Evolutionary conservation across 2,329 filamentous ascomycete genomes (phyloP), one percentile per base, ranked within the genome.

Genomic region (Hypoxylon sp.): DNA sequence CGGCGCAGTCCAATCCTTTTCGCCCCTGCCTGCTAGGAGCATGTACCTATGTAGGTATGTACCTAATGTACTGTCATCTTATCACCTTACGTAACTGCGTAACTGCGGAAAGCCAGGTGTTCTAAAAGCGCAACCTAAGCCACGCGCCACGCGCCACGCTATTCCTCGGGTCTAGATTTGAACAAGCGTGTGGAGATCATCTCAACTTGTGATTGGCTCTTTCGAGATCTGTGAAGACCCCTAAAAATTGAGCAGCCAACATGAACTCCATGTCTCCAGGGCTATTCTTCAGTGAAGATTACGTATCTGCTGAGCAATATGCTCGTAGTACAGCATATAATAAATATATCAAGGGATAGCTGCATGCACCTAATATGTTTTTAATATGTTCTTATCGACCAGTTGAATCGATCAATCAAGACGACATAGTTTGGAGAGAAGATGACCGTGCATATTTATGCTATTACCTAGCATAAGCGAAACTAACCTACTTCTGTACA

Each of bases 41-140:
- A 59, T 35, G 22, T 37, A 27, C 17, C n/a, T n/a, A n/a, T n/a
- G n/a, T n/a, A n/a, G n/a, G 17, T 50, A 54, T 10, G 49, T 62
- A 48, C 35, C 30, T 33, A 33, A 35, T 37, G 33, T 37, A 37
- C 33, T 37, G 33, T 37, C 33, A 37, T 37, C 33, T 37, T 37
- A 37, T 11, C 13, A 13, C 33, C 30, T 56, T 40, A 60, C 27
- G 20, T 64, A 64, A 64, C 40, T 59, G 60, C 27, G 61, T 20
- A 20, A 20, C 20, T 20, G 20, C 20, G 58, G 58, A 63, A 64
- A 68, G 65, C 68, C 64, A 70, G 68, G 68, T 70, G 68, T 70
- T 68, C 68, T 61, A 57, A 70, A 70, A 64, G 57, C 6, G 42
- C 53, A 59, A 59, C 46, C 60, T 22, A 51, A 67, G 68, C 68